Percentiles rank a stretch among this genome's conserved stretches.
phyloP scores from a whole-genome alignment of 495 filamentous ascomycete genomes.

The Entonaema liquescens region DNA sequence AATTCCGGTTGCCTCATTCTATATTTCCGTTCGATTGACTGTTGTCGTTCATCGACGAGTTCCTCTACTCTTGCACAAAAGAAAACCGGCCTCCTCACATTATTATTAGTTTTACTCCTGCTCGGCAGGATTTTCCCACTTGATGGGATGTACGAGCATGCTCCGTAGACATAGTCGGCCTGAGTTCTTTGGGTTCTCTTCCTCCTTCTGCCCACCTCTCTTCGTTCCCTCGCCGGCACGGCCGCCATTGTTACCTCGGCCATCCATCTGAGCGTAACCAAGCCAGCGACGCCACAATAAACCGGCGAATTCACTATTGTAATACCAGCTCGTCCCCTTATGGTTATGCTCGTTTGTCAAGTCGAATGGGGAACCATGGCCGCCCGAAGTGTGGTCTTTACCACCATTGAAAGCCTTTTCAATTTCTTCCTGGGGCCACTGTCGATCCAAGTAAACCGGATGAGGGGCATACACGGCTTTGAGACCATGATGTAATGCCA shows the following conservation, averaged over 20 bases:
- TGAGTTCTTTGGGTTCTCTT: constrained; percentile 58
- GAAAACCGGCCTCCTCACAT: constrained; percentile 26
- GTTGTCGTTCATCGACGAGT: constrained; percentile 23
- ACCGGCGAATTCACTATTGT: constrained; percentile 84
- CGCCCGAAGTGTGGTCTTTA: constrained; percentile 73
- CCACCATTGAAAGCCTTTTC: constrained; percentile 88
- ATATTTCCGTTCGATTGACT: constrained; percentile 29
- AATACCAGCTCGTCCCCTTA: constrained; percentile 91
- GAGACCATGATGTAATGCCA: constrained; percentile 89
- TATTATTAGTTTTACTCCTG: constrained; percentile 41
- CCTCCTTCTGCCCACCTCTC: constrained; percentile 77
- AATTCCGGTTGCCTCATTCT: constrained; percentile 32
- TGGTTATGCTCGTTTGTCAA: constrained; percentile 89
- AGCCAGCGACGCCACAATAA: constrained; percentile 90
- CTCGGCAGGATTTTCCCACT: constrained; percentile 63
- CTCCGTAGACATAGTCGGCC: constrained; percentile 89
- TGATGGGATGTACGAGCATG: constrained; percentile 92
- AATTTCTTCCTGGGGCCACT: constrained; percentile 74
- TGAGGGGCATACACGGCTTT: constrained; percentile 96
- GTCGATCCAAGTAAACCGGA: constrained; percentile 85
- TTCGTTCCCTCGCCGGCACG: constrained; percentile 60
- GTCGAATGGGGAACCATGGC: constrained; percentile 76
- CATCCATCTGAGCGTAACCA: constrained; percentile 73
- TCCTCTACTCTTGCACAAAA: constrained; percentile 38
- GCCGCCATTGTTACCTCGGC: constrained; percentile 73